Base-by-base conservation (phyloP, 192 early-diverging fungal species). In the Coemansia sp. region DNA sequence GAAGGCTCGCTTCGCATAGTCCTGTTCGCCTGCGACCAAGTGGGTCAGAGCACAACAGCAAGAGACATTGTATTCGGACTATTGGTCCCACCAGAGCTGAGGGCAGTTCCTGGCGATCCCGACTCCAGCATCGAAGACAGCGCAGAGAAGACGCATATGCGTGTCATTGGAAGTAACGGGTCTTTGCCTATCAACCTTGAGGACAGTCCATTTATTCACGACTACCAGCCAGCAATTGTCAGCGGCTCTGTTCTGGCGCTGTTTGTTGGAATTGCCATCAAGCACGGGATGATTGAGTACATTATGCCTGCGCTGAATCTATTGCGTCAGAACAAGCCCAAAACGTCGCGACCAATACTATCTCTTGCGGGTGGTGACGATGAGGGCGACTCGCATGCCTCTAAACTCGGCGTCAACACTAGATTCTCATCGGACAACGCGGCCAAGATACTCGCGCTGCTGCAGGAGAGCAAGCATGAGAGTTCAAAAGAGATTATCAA, bases 11-110 rank as follows among this genome's bases (percentile, higher is more conserved):
- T 65, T 10, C 47, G 63, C 19, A 40, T 73, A 50, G 69, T 68
- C 8, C 64, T 81, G 56, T 76, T 72, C 61, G 74, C 79, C n/a
- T 73, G 70, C 48, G 79, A 81, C 48, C 79, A 81, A 63, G 63
- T 72, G 42, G 74, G 79, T 38, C 79, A 60, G 12, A 42, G 49
- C 3, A n/a, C 40, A 6, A 54, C 41, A 1, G 79, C 74, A 8
- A 61, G 47, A n/a, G 67, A 76, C 41, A 71, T 76, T 49, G 53
- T 76, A 8, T 60, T 26, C 12, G 61, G 70, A 10, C 44, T 81
- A 37, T 70, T 81, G 5, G 62, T 59, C 9, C 67, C 61, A 12
- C 56, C 40, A 40, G 26, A 10, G 13, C 4, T 9, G n/a, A 53
- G n/a, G 7, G 7, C 21, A 53, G 52, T 10, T 23, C 8, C n/a